Evolutionary conservation across 768 basidiomycete genomes (phyloP).

Genomic region (Hericium coralloides): DNA sequence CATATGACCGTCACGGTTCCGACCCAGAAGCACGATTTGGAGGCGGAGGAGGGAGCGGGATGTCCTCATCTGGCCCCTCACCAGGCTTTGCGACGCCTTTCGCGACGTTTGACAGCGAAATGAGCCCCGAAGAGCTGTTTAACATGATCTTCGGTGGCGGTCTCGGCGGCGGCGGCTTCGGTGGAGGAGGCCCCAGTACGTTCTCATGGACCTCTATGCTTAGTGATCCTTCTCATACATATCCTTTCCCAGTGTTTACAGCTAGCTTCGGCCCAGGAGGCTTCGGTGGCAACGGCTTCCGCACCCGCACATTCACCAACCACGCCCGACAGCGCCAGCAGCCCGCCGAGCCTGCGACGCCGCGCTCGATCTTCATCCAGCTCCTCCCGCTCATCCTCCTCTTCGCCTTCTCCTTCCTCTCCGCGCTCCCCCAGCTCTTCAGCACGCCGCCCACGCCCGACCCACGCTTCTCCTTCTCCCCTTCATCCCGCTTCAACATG

Average conservation of each 20-base stretch:
- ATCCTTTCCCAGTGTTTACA: slow-evolving; percentile 48
- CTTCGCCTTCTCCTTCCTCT: slow-evolving; percentile 76
- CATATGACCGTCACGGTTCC: slow-evolving; percentile 73
- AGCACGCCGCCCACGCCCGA: slow-evolving; percentile 60
- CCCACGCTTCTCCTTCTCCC: slow-evolving; percentile 67
- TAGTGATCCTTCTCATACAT: slow-evolving; percentile 6
- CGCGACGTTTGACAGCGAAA: slow-evolving; percentile 60
- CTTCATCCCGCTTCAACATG: slow-evolving; percentile 52
- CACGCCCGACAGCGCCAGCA: slow-evolving; percentile 25
- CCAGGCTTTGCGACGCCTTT: slow-evolving; percentile 46
- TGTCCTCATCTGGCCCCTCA: slow-evolving; percentile 34
- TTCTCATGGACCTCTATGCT: slow-evolving; percentile 4
- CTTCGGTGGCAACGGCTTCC: slow-evolving; percentile 42
- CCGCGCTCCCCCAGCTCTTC: slow-evolving; percentile 73
- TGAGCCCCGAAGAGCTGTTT: slow-evolving; percentile 94
- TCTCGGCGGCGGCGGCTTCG: slow-evolving; percentile 42
- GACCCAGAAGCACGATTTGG: slow-evolving; percentile 80
- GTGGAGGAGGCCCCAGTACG: slow-evolving; percentile 31
- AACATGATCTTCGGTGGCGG: slow-evolving; percentile 94
- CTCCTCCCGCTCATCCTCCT: slow-evolving; percentile 79
- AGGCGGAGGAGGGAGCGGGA: slow-evolving; percentile 35
- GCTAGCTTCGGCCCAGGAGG: slow-evolving; percentile 76
- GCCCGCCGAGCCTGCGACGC: slow-evolving; percentile 34
- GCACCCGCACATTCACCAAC: slow-evolving; percentile 40
- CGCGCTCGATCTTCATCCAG: slow-evolving; percentile 62